Evolutionary conservation across 768 basidiomycete genomes (phyloP), one percentile per base, ranked within the genome.

Genomic region (Paxillus rubicundulus): DNA sequence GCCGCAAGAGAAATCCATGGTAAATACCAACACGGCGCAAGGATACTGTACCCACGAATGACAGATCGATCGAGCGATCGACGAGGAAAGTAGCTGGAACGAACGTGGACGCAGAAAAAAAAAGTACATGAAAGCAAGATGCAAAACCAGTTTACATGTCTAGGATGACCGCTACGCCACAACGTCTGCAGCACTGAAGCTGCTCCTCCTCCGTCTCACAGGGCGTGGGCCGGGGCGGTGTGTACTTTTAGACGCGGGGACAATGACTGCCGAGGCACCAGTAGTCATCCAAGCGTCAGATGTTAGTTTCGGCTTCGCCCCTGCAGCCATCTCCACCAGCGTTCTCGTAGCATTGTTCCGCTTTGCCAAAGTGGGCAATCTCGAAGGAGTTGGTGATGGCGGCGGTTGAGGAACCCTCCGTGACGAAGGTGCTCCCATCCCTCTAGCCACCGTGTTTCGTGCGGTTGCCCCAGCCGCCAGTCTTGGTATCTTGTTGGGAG

Each of bases 141-240:
- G 33, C 28, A 34, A 38, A 57, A 38, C 47, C 20, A 39, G 50
- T 48, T 46, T 41, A 49, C 32, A 52, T 39, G 34, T 38, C n/a
- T 37, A 45, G 12, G 8, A 43, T 30, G 33, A 45, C 36, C 41
- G 44, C 72, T 74, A 92, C 62, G 87, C 89, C 54, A 92, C 82
- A 18, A 92, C 85, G 66, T 93, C 91, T 4, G 87, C 90, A 50
- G 85, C 77, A 65, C 92, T 92, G 69, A 93, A 93, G 61, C 92
- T 93, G 64, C 91, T 92, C 53, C 91, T 77, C 63, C 91, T 74
- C 55, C 89, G 79, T 57, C 89, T 78, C 45, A 90, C 81, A 39
- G 75, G 86, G 47, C 91, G 78, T 55, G 91, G 71, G 2, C 85
- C 83, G 8, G 91, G 91, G 36, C 89, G 82, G 56, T 81, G 85